Evolutionary conservation across 2,329 filamentous ascomycete genomes (phyloP).

Genomic region (Cladosporium sp.): DNA sequence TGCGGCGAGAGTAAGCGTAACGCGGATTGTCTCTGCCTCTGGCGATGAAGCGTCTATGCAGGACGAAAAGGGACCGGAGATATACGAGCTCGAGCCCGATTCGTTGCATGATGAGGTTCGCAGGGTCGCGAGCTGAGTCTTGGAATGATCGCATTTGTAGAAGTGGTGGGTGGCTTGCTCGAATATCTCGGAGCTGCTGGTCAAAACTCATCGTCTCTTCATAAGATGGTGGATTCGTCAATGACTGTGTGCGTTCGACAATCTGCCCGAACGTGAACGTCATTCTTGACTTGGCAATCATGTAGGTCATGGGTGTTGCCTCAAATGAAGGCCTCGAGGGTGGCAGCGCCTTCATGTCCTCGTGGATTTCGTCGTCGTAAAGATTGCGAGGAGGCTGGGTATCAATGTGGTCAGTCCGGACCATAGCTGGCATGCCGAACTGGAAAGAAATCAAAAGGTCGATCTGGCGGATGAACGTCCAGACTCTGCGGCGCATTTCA

Average conservation of each 20-base stretch:
- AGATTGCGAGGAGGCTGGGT: slow-evolving; percentile 72
- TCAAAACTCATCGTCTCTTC: slow-evolving; percentile 61
- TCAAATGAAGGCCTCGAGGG: slow-evolving; percentile 64
- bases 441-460: slow-evolving; percentile 78
- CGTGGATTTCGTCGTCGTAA: slow-evolving; percentile 75
- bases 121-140: slow-evolving; percentile 66
- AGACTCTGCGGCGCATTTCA: slow-evolving; percentile 63
- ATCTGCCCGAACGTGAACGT: slow-evolving; percentile 68
- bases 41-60: slow-evolving; percentile 84
- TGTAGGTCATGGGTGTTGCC: slow-evolving; percentile 72
- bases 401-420: slow-evolving; percentile 70
- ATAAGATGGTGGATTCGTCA: slow-evolving; percentile 56
- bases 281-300: slow-evolving; percentile 69
- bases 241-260: slow-evolving; percentile 61
- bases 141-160: slow-evolving; percentile 72
- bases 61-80: slow-evolving; percentile 80
- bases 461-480: slow-evolving; percentile 66
- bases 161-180: slow-evolving; percentile 71
- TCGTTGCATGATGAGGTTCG: slow-evolving; percentile 69
- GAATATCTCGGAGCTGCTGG: slow-evolving; percentile 51
- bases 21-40: slow-evolving; percentile 72
- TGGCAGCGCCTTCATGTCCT: slow-evolving; percentile 64
- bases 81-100: slow-evolving; percentile 82
- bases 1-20: slow-evolving; percentile 78
- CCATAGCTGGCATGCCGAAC: slow-evolving; percentile 58